Percentiles rank a stretch among this genome's conserved stretches.
Evolutionary conservation across 139 green algal species (phyloP).

Genomic region (Chlamydomonas eustigma): DNA sequence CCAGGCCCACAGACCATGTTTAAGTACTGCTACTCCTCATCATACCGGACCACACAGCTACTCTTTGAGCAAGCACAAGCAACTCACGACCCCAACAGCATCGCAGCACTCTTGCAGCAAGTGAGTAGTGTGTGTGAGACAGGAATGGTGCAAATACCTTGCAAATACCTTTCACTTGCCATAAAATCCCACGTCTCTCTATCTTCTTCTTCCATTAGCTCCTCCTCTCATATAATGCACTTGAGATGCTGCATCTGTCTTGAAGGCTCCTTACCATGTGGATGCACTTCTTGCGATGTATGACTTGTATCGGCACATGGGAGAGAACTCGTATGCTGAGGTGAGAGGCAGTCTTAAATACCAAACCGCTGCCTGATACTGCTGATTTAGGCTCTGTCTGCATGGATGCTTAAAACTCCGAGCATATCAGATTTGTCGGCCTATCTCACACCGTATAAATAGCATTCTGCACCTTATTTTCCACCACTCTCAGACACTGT

Average conservation of each 20-base stretch:
- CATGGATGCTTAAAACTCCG: no score
- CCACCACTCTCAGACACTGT: neutral
- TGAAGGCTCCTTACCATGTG: slow-evolving; percentile 74
- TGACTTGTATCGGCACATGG: slow-evolving; percentile 35
- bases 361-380: neutral
- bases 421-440: no score
- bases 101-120: slow-evolving; percentile 4
- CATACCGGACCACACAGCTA: neutral
- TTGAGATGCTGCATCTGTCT: no score
- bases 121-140: slow-evolving; percentile 6
- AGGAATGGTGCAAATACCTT: no score
- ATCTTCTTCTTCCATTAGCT: no score
- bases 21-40: neutral
- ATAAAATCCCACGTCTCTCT: no score
- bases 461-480: no score
- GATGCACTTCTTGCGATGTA: slow-evolving; percentile 86
- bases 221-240: no score
- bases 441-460: no score
- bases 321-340: slow-evolving; percentile 64
- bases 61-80: slow-evolving; percentile 8
- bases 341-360: slow-evolving; percentile 7
- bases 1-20: neutral
- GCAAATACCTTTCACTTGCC: no score
- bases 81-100: slow-evolving; percentile 9
- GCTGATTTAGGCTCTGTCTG: no score